These are phyloP conservation scores for Mortierella sp. DNA, from an alignment of 371 early-diverging fungal species.

Conservation along the genomic window DNA sequence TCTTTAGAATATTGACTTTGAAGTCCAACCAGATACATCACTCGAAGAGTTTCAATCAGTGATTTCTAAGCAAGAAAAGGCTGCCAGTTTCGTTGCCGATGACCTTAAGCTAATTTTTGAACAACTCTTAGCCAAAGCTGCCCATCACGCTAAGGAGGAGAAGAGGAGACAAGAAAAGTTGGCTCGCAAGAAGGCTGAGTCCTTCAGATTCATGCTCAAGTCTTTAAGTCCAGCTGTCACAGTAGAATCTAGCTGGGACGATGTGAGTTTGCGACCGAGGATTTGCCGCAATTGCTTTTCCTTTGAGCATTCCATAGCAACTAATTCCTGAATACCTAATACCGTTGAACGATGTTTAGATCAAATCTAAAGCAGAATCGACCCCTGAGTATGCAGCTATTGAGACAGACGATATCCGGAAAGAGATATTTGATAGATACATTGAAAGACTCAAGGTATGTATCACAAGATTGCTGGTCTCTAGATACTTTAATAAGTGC, in stretches of 20 bases:
- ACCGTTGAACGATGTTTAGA: slow-evolving; percentile 8
- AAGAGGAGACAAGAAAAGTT: slow-evolving; percentile 77
- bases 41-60: slow-evolving; percentile 62
- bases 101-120: slow-evolving; percentile 64
- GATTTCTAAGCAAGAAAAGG: slow-evolving; percentile 54
- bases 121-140: slow-evolving; percentile 74
- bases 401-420: slow-evolving; percentile 73
- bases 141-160: slow-evolving; percentile 77
- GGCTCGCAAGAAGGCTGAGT: slow-evolving; percentile 79
- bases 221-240: slow-evolving; percentile 71
- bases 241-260: slow-evolving; percentile 77
- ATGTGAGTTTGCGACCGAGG: slow-evolving; percentile 46
- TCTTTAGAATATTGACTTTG: slow-evolving; percentile 61
- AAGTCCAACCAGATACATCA: slow-evolving; percentile 64
- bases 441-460: slow-evolving; percentile 75
- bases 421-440: slow-evolving; percentile 82
- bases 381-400: slow-evolving; percentile 70
- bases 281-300: not conserved
- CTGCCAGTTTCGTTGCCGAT: slow-evolving; percentile 37
- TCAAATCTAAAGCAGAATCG: slow-evolving; percentile 58
- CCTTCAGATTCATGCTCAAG: slow-evolving; percentile 79
- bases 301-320: not conserved
- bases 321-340: not conserved
- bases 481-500: not conserved
- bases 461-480: not conserved